Base-by-base conservation (phyloP, 2,329 filamentous ascomycete species). In the Dothidotthia symphoricarpi region DNA sequence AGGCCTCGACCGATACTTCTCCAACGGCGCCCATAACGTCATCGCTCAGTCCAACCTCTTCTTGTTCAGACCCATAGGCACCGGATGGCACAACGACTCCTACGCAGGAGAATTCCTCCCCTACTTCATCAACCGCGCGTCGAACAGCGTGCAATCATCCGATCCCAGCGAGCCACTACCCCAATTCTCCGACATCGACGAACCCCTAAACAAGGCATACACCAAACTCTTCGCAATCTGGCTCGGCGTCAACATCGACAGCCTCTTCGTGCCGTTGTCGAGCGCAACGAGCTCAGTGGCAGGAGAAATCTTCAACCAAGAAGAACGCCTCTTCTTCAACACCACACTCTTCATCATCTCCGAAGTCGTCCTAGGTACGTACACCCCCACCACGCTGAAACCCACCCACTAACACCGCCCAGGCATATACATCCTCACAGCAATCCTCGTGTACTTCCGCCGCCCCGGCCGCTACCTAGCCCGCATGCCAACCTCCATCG, bases 401-500 rank as follows among this genome's bases (percentile, higher is more conserved):
- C 19, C 5, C 19, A 22, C 19, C 5, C 9, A 9, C 19, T 22
- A 22, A 22, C 19, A 6, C 9, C 19, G 19, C 5, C 19, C 19
- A 22, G 43, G 16, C 0, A 10, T 72, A 0, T 74, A 79, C 30
- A 47, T 73, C 1, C 5, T 72, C 0, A 66, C 72, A 0, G 66
- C 71, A 0, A 8, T 68, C 0, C 0, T 63, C 0, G 64, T 78
- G 3, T 81, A 78, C 36, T 12, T 53, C 0, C 46, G 57, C 0
- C 45, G 70, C 0, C 66, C 74, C 0, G 62, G 61, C 3, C 59
- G 64, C 3, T 70, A 75, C 10, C 59, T 81, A 0, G 71, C 76
- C 0, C 60, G 75, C 0, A 61, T 81, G 55, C 78, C 78, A 0
- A 75, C 73, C 0, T 73, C 64, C 0, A 58, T 80, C 0, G 76